phyloP scores from a whole-genome alignment of 1,139 yeast species.

The Blastobotrys elegans region DNA sequence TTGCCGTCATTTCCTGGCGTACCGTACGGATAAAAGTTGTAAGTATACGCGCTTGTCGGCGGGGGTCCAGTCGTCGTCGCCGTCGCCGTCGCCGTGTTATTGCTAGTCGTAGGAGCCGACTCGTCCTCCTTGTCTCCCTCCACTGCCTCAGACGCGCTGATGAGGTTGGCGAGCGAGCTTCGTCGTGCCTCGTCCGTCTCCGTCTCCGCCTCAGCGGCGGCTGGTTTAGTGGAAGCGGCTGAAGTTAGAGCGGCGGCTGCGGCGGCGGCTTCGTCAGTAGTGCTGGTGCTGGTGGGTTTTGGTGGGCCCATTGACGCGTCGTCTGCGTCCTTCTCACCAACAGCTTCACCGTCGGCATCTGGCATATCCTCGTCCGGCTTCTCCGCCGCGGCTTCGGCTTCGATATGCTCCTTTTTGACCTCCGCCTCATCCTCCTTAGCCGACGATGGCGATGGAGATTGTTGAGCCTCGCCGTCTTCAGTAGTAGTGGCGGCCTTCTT shows the following conservation, averaged over 20 bases:
- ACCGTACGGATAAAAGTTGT: background rate
- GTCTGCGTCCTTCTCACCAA: background rate
- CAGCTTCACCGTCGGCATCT: constrained; percentile 10
- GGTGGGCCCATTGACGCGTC: background rate
- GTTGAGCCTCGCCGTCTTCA: background rate
- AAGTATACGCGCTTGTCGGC: background rate
- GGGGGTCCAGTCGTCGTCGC: background rate
- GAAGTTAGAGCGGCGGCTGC: constrained; percentile 8
- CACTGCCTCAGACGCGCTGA: constrained; percentile 19
- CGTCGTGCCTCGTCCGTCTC: constrained; percentile 7
- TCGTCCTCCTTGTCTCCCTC: constrained; percentile 4
- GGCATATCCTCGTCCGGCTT: constrained; percentile 2
- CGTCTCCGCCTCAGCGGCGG: background rate
- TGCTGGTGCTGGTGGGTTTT: background rate
- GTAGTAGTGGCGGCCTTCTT: background rate
- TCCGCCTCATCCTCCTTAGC: constrained; percentile 8
- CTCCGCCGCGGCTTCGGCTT: constrained; percentile 12
- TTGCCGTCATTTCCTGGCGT: background rate
- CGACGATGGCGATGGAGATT: background rate
- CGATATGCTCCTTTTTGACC: constrained; percentile 15
- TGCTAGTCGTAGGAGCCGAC: too few species aligned
- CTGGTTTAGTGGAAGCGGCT: background rate
- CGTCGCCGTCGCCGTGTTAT: background rate
- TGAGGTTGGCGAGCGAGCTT: constrained; percentile 20
- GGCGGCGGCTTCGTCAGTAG: background rate